Base-by-base conservation (phyloP, 352 stramenopile genomes). In the Phytophthora litchii region DNA sequence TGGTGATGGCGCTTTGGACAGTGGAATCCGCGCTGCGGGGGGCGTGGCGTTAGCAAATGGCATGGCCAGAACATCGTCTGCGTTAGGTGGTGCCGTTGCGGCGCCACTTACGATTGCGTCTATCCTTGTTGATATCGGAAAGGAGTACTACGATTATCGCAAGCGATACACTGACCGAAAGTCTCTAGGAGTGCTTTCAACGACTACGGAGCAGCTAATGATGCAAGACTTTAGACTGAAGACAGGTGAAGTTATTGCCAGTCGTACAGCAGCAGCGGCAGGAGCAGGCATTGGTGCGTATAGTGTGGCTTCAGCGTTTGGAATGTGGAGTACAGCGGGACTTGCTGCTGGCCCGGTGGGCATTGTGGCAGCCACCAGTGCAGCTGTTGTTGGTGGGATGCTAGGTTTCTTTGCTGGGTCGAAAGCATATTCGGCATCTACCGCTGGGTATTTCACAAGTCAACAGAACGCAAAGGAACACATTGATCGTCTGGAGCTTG, bases 141-240 rank as follows among this genome's bases (percentile, higher is more conserved):
- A 92, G 37, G 86, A 95, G 50, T 95, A 92, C 50, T 88, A 88
- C 45, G 72, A 92, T 14, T 95, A 91, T 64, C 83, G 86, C 34
- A 76, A 88, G 41, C 83, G 83, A 25, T 78, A 89, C 49, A 83
- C 70, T n/a, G 82, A 92, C 52, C 68, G 83, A 23, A 89, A 88
- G 55, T 73, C 71, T 16, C 65, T 87, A 19, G 82, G 82, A 17
- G 70, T 92, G 37, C 67, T 91, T 0, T 94, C 86, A 0, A 68
- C 67, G 1, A 82, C 86, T 0, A 93, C 80, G 4, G 86, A 95
- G 53, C 84, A 88, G 19, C 55, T 95, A 44, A 76, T 94, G 72
- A 94, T 94, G 79, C 75, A 80, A 49, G 78, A 90, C 32, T 95
- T 95, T 36, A 74, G 83, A 8, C 48, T 94, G 21, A 93, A 91